These are phyloP conservation scores for Fraxinus baroniana DNA, from an alignment of 305 asterid genomes.

Conservation along the genomic window DNA sequence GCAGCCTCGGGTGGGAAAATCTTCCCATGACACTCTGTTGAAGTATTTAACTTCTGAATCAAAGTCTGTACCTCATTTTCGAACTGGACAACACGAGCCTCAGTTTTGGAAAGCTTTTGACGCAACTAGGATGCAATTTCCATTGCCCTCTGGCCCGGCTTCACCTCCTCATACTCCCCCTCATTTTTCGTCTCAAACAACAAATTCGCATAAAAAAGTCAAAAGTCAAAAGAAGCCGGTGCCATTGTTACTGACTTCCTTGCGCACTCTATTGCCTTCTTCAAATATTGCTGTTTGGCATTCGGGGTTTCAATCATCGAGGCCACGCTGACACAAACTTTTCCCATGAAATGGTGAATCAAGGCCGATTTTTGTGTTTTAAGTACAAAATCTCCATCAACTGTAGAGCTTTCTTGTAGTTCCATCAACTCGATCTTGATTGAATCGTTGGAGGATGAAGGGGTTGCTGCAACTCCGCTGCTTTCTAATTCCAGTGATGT, in stretches of 20 bases:
- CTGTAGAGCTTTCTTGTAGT: conserved; percentile 70
- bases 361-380: conserved; percentile 57
- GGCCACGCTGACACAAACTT: conserved; percentile 68
- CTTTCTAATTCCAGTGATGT: not conserved
- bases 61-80: conserved; percentile 64
- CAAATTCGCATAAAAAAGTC: conserved; percentile 74
- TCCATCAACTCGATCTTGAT: conserved; percentile 54
- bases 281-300: conserved; percentile 64
- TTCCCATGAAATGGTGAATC: conserved; percentile 64
- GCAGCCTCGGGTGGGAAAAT: not conserved
- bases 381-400: conserved; percentile 71
- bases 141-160: conserved; percentile 77
- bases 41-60: conserved; percentile 58
- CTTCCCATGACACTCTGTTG: not conserved
- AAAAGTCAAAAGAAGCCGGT: conserved; percentile 74
- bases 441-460: conserved; percentile 31
- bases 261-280: conserved; percentile 74
- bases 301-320: conserved; percentile 61
- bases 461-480: conserved; percentile 14
- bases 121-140: conserved; percentile 67
- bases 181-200: conserved; percentile 73
- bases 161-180: conserved; percentile 75
- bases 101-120: conserved; percentile 54
- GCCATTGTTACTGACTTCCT: conserved; percentile 52
- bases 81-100: conserved; percentile 57